A percentile compares a stretch with the other conserved stretches of the same genome.
phyloP scores from a whole-genome alignment of 352 stramenopile genomes.

The Globisporangium irregulare region DNA sequence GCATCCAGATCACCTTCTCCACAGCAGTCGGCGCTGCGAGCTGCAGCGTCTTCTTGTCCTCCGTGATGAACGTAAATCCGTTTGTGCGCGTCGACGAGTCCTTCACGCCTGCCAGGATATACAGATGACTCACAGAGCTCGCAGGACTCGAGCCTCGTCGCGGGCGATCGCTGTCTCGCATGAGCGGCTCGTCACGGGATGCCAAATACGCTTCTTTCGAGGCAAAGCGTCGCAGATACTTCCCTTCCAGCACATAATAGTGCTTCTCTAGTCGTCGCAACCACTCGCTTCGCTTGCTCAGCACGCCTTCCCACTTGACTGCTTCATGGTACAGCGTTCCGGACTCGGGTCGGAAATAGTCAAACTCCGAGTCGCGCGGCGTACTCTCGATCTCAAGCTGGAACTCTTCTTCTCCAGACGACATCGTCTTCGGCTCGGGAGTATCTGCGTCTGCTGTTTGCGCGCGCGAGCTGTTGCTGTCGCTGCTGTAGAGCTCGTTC shows the following conservation, averaged over 20 bases:
- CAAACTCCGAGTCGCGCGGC: constrained; percentile 21
- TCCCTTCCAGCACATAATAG: constrained; percentile 85
- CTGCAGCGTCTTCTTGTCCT: constrained; percentile 85
- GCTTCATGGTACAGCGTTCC: constrained; percentile 76
- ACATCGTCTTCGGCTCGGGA: constrained; percentile 2
- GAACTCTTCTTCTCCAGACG: constrained; percentile 4
- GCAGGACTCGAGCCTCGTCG: constrained; percentile 38
- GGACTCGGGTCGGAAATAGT: constrained; percentile 55
- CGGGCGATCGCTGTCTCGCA: constrained; percentile 45
- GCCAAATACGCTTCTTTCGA: constrained; percentile 84
- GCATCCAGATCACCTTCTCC: constrained; percentile 89
- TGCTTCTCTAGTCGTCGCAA: constrained; percentile 77
- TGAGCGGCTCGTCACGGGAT: constrained; percentile 67
- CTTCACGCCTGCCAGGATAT: constrained; percentile 80
- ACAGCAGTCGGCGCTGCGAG: constrained; percentile 72
- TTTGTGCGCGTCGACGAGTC: constrained; percentile 77
- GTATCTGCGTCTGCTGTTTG: neutral
- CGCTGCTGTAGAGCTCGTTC: constrained; percentile 20
- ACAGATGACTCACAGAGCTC: constrained; percentile 66
- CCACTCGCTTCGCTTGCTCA: constrained; percentile 82
- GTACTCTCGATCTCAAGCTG: constrained; percentile 15
- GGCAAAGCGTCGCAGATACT: constrained; percentile 77
- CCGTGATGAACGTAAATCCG: constrained; percentile 86
- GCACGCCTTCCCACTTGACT: constrained; percentile 79
- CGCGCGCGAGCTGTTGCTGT: constrained; percentile 4